Percentiles rank a stretch among this genome's conserved stretches.
Conservation (phyloP, 179 eudicot species). For the Silene coronaria region DNA sequence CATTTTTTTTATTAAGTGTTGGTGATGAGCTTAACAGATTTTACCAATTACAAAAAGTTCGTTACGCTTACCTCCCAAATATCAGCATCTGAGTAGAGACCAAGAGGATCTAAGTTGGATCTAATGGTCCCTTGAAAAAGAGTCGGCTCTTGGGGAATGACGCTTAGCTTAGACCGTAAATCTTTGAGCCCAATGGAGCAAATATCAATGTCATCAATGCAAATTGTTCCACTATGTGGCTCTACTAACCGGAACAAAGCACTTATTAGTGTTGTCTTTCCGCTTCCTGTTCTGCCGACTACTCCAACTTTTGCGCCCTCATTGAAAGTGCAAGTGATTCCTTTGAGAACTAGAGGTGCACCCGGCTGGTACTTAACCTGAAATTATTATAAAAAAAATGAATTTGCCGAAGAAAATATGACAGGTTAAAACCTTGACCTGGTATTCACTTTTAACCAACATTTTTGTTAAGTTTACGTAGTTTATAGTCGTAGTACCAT, state of each 20-base stretch:
- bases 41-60: background rate
- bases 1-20: too few species aligned
- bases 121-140: conserved; percentile 63
- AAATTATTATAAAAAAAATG: background rate
- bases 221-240: conserved; percentile 52
- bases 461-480: background rate
- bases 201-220: conserved; percentile 53
- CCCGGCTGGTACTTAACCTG: conserved; percentile 65
- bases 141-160: conserved; percentile 84
- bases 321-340: conserved; percentile 60
- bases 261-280: conserved; percentile 65
- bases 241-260: conserved; percentile 74
- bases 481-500: conserved; percentile 33
- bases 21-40: background rate
- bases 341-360: conserved; percentile 68
- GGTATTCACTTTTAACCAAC: background rate
- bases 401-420: background rate
- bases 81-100: conserved; percentile 55
- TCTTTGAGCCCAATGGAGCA: conserved; percentile 68
- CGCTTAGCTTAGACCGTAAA: conserved; percentile 55
- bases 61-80: conserved; percentile 51
- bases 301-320: conserved; percentile 60
- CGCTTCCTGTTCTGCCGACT: conserved; percentile 70
- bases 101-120: conserved; percentile 65
- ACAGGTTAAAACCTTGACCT: background rate